Base-by-base conservation (phyloP, 345 rosid genomes). In the Conringia planisiliqua region DNA sequence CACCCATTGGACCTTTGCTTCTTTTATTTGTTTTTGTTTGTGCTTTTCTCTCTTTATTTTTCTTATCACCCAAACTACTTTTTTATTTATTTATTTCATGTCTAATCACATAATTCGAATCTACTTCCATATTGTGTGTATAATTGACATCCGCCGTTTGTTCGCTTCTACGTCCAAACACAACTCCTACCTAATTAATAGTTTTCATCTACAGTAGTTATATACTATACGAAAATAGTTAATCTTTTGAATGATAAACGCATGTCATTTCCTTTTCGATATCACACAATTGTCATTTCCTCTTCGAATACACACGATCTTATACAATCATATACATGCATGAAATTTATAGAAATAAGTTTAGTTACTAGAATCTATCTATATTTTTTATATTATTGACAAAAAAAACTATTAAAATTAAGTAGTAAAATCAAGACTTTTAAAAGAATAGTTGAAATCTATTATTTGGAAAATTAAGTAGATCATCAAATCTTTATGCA, bases 31-130 rank as follows among this genome's bases (percentile, higher is more conserved):
- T 66, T 60, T 60, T 76, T 52, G 60, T 46, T 67, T 57, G 63
- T 69, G 56, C 26, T 20, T 71, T 71, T 62, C 14, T 55, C 9
- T 68, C 16, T 59, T 68, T 36, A 6, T 11, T 51, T 73, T 55
- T 68, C 60, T 70, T 63, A 55, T 70, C 71, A 76, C 30, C 12
- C 16, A 64, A 62, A 62, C 48, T 69, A n/a, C 75, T 43, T 69
- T 71, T 64, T 35, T 58, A 2, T 32, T 32, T 32, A 32, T 59
- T 18, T 70, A 57, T 71, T 65, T 36, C 65, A 57, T 71, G 80
- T 64, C 80, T 56, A 48, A 60, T 77, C 76, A 57, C 56, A 62
- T 76, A 55, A 60, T 52, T 62, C 75, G 80, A 76, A 76, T 70
- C 72, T 56, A 20, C 47, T 70, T 63, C 29, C 54, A 46, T 33